Base-by-base conservation (phyloP, 495 filamentous ascomycete genomes). In the Clavariopsis aquatica region DNA sequence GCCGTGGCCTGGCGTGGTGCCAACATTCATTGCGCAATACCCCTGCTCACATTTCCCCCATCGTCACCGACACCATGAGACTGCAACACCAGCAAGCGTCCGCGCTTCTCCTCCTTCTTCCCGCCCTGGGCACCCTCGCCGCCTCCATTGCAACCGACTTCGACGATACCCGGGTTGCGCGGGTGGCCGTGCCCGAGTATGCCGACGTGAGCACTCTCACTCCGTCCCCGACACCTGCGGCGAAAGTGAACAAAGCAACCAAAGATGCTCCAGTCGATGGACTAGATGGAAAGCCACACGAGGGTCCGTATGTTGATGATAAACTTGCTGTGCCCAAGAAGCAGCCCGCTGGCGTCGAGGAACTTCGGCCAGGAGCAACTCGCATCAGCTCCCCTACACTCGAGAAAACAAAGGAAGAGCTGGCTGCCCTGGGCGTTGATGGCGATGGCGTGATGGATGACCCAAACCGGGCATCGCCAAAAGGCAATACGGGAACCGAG, bases 401-500 rank as follows among this genome's bases (percentile, higher is more conserved):
- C 38, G 58, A 46, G 54, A 65, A 66, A 58, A 65, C 60, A 2
- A 64, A 70, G 41, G 68, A 72, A 51, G 59, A 69, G 60, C n/a
- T 34, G 57, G 28, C 15, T 2, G n/a, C 17, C 12, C 31, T 63
- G 34, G 55, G 15, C 22, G 81, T 87, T 57, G 84, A 84, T 27
- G 91, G 93, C 66, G 89, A 93, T 73, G 90, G 92, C 15, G 92
- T 96, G 20, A 96, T 96, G 92, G 87, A 94, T 70, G 91, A 96
- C 74, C 88, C 86, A 46, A 77, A 89, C 70, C 81, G 91, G 52
- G 70, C 77, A 17, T 82, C 84, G 29, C 89, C 92, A 9, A 93
- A 91, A 70, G 92, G 92, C 24, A 93, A 91, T 45, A 89, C 90
- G 12, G 92, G 92, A 10, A 94, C 89, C 0, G 89, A 90, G 68